phyloP scores from a whole-genome alignment of 192 early-diverging fungal species.

The Podila clonocystis region DNA sequence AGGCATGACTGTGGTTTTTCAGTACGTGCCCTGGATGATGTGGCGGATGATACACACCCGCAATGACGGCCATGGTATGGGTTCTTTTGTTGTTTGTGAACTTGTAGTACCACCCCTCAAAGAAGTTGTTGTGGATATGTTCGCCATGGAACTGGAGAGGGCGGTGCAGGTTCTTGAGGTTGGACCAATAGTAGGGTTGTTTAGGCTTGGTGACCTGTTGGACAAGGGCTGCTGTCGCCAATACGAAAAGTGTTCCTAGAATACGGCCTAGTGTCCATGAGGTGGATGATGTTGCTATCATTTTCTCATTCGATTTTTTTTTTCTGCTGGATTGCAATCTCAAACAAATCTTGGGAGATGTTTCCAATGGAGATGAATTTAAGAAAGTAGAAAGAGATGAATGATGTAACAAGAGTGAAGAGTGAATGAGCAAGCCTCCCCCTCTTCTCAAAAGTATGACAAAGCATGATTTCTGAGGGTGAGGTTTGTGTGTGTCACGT shows the following conservation, averaged over 20 bases:
- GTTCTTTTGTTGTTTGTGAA: constrained; percentile 8
- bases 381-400: no score
- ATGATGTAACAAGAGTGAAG: no score
- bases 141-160: constrained; percentile 50
- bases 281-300: neutral
- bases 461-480: no score
- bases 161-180: constrained; percentile 25
- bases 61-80: constrained; percentile 49
- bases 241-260: constrained; percentile 12
- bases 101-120: constrained; percentile 63
- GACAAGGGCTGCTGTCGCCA: constrained; percentile 8
- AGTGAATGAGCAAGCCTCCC: no score
- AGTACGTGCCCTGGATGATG: neutral
- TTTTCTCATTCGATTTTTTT: no score
- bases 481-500: no score
- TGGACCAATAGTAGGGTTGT: constrained; percentile 19
- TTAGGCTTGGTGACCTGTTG: constrained; percentile 14
- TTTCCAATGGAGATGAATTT: neutral
- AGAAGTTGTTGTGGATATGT: constrained; percentile 39
- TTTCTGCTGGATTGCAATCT: neutral
- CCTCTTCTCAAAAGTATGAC: no score
- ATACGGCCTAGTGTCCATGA: neutral
- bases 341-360: neutral
- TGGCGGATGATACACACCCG: constrained; percentile 48
- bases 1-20: constrained; percentile 47